Evolutionary conservation across 805 yeast species (phyloP), one percentile per base, ranked within the genome.

Genomic region (Cyberlindnera xishuangbannaensis): DNA sequence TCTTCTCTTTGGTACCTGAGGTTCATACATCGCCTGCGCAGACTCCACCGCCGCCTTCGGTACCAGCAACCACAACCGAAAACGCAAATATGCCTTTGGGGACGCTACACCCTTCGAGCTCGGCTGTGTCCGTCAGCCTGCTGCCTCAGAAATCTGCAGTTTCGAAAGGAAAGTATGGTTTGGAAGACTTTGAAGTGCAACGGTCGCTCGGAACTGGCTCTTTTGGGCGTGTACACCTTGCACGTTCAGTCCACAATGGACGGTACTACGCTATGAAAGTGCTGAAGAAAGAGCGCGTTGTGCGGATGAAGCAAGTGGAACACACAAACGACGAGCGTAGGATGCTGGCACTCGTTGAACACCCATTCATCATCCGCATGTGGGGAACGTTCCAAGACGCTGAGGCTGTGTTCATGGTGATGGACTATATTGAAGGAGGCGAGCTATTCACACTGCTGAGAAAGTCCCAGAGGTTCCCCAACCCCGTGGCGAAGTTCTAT

Each of bases 341-440:
- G 41, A 87, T 88, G 81, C 69, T 88, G 41, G 80, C 83, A 44
- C 62, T 84, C 30, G 94, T 86, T 8, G 83, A 83, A 47, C 95
- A 87, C 53, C 96, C 97, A 12, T 88, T 88, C 52, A 70, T 88
- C 35, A 83, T 86, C 40, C 73, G 95, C 50, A 80, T 88, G 83
- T 88, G 97, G 97, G 97, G 97, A 15, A 88, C 97, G 0, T 88
- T 83, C 61, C 97, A 88, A 61, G 97, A 88, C 62, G 66, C 83
- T 28, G 71, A 70, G 45, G 81, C 83, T 44, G 67, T 88, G 36
- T 88, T 87, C 56, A 85, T 88, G 92, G 86, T 88, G 27, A 88
- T 88, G 97, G 97, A 88, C 58, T 88, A 85, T 59, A 80, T 87
- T 43, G 97, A 88, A 64, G 97, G 97, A 46, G 97, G 97, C 36